Evolutionary conservation across 129 eudicot genomes (phyloP).

Genomic region (Smallanthus sonchifolius): DNA sequence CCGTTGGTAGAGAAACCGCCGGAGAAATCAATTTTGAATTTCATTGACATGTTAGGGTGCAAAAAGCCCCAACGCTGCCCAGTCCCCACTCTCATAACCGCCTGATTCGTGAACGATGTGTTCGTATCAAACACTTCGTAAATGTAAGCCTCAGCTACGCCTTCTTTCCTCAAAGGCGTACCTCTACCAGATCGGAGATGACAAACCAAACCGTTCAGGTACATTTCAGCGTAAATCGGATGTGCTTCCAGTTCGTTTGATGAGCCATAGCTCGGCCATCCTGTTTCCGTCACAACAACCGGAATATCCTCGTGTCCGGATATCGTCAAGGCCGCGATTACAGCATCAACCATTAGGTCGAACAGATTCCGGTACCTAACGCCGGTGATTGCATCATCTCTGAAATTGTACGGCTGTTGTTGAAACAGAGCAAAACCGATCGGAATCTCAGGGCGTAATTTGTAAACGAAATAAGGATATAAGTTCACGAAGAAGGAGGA

Average conservation of each 20-base stretch:
- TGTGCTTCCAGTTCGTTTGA: constrained; percentile 37
- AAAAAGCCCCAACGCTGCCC: constrained; percentile 31
- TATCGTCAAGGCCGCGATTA: constrained; percentile 61
- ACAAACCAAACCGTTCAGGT: constrained; percentile 46
- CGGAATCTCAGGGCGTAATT: constrained; percentile 49
- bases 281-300: constrained; percentile 66
- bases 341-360: constrained; percentile 80
- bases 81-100: constrained; percentile 3
- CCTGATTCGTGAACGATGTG: constrained; percentile 4
- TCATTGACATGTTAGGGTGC: constrained; percentile 24
- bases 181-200: constrained; percentile 63
- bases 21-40: constrained; percentile 22
- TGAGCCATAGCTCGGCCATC: constrained; percentile 62
- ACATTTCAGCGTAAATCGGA: constrained; percentile 52
- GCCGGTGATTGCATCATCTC: constrained; percentile 71
- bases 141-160: constrained; percentile 53
- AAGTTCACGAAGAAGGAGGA: constrained; percentile 64
- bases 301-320: constrained; percentile 80
- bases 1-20: neutral
- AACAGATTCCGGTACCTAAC: constrained; percentile 76
- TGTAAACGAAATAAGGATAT: constrained; percentile 59
- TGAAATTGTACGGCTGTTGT: constrained; percentile 50
- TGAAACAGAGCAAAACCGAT: constrained; percentile 65
- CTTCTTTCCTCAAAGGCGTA: constrained; percentile 80
- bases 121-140: constrained; percentile 68